These are phyloP conservation scores for Rhinocladiella mackenziei DNA, from an alignment of 2,329 filamentous ascomycete species.

Conservation along the genomic window DNA sequence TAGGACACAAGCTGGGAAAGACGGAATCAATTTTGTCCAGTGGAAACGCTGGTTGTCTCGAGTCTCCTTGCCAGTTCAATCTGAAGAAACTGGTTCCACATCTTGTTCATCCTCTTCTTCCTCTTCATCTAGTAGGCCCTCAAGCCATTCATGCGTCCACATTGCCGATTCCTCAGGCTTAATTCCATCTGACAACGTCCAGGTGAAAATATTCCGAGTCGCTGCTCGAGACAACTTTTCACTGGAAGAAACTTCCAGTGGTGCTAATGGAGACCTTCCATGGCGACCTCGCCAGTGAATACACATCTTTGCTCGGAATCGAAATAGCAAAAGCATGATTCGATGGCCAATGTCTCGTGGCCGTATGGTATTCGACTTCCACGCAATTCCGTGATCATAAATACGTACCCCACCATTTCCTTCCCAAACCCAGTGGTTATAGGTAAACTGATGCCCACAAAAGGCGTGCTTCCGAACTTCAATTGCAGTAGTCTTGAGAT, in stretches of 20 bases:
- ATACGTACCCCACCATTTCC: not conserved
- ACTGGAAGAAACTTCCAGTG: not conserved
- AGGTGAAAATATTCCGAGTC: not conserved
- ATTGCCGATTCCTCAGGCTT: not conserved
- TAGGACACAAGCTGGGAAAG: not conserved
- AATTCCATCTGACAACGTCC: not conserved
- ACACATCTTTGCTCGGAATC: not conserved
- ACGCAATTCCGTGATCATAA: not conserved
- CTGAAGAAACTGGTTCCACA: too few species aligned
- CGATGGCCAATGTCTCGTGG: not conserved
- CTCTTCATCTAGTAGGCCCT: not conserved
- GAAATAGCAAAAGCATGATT: not conserved
- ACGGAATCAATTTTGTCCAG: not conserved
- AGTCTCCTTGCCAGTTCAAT: not conserved
- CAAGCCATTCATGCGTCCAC: constrained; percentile 1
- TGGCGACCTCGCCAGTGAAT: not conserved
- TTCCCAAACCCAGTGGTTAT: not conserved
- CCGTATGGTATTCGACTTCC: not conserved
- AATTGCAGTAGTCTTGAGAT: constrained; percentile 1
- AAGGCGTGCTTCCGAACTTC: not conserved
- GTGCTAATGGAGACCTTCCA: not conserved
- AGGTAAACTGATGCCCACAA: not conserved
- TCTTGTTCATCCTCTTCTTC: not conserved
- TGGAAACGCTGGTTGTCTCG: not conserved
- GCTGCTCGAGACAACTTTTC: not conserved